Base-by-base conservation (phyloP, 2,329 filamentous ascomycete species). In the Sarocladiaceae sp. region DNA sequence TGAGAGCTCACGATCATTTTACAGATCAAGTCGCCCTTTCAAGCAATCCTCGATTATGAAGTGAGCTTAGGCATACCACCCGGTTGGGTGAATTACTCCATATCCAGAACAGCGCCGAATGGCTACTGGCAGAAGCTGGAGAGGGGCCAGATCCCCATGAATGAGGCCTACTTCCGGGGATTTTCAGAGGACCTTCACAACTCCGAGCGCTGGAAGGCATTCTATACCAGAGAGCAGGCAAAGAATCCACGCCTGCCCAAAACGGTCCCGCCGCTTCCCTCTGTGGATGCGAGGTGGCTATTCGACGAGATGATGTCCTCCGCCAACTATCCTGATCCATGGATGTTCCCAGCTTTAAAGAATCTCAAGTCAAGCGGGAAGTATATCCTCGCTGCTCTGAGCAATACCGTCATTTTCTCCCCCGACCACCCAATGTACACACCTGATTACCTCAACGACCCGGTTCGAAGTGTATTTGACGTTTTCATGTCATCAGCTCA, bases 11-110 rank as follows among this genome's bases (percentile, higher is more conserved):
- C 12, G 6, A 7, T 24, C 27, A 20, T 42, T 34, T 11, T 3
- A 4, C 23, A 95, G 90, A 88, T 96, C 45, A 72, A 85, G 19
- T 96, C 89, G 1, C 93, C 93, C 9, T 90, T 98, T 58, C 88
- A 95, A 68, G 82, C 87, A 2, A 97, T 98, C 55, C 74, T 95
- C 46, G 85, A 95, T 65, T 96, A 96, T 62, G 93, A 97, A 61
- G 68, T 82, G 44, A 69, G 76, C 48, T 72, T 86, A 46, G 74
- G 74, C 32, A 91, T 97, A 41, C 91, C 90, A 1, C 74, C 81
- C 3, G 91, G 90, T 58, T 97, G 89, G 83, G 76, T 97, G 55
- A 97, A 97, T 69, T 83, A 85, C 66, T 85, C 85, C 54, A 93
- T 97, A 58, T 88, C 88, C 43, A 77, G 78, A 54, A 82, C 84